A percentile compares a stretch with the other conserved stretches of the same genome.
These are phyloP conservation scores for Cryoendolithus antarcticus DNA, from an alignment of 2,329 filamentous ascomycete genomes.

Conservation along the genomic window DNA sequence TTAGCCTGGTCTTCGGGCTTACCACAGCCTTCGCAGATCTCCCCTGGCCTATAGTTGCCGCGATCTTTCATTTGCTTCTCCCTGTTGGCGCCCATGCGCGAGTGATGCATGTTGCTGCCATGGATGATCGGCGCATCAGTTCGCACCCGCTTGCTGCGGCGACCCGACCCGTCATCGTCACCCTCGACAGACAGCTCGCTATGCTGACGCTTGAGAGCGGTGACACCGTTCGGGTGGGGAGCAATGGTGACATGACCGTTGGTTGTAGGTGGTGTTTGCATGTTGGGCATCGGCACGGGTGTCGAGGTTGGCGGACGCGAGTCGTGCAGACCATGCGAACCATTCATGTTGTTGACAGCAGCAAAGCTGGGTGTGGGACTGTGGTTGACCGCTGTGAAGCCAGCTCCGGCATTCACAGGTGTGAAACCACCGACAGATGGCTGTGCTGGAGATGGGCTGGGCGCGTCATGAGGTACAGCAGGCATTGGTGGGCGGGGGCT, in stretches of 20 bases:
- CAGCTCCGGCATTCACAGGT: conserved; percentile 48
- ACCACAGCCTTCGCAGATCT: conserved; percentile 74
- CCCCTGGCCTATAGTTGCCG: conserved; percentile 44
- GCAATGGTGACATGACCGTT: conserved; percentile 12
- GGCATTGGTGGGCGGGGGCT: conserved; percentile 18
- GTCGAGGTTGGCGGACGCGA: too few species aligned
- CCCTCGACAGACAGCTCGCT: conserved; percentile 35
- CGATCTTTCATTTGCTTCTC: conserved; percentile 45
- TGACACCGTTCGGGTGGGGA: conserved; percentile 14
- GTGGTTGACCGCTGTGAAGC: conserved; percentile 56
- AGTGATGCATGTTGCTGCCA: conserved; percentile 91
- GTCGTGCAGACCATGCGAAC: conserved; percentile 10
- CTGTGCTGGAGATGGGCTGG: conserved; percentile 40
- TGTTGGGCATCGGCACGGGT: conserved; percentile 19
- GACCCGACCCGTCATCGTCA: conserved; percentile 34
- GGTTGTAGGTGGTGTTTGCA: conserved; percentile 40
- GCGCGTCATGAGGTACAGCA: conserved; percentile 23
- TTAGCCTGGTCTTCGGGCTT: conserved; percentile 60
- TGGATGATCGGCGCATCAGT: conserved; percentile 78
- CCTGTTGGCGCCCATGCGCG: conserved; percentile 66
- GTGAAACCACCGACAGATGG: conserved; percentile 45
- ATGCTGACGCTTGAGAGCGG: conserved; percentile 59
- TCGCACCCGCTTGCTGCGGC: conserved; percentile 85
- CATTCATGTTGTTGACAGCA: conserved; percentile 43
- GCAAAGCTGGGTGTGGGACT: conserved; percentile 35